phyloP scores from a whole-genome alignment of 768 basidiomycete species.

The Pleurotus sapidus region DNA sequence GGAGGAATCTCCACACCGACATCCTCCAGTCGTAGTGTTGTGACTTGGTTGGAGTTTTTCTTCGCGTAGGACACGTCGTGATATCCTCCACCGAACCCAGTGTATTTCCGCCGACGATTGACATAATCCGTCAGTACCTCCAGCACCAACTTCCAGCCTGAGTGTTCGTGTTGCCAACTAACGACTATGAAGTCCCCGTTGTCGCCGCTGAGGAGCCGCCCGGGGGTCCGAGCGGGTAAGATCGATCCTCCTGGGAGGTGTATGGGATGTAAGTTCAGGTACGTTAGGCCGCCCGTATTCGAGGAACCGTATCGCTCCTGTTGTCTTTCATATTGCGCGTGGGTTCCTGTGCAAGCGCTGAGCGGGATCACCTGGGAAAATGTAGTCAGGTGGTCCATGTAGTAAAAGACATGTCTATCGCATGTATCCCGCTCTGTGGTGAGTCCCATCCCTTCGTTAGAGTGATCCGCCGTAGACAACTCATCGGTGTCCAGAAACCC shows the following conservation, averaged over 20 bases:
- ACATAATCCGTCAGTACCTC: slow-evolving; percentile 80
- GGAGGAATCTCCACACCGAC: slow-evolving; percentile 69
- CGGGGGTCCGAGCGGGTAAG: slow-evolving; percentile 64
- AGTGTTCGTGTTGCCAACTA: slow-evolving; percentile 78
- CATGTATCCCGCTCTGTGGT: slow-evolving; percentile 56
- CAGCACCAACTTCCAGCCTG: slow-evolving; percentile 84
- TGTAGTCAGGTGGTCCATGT: slow-evolving; percentile 66
- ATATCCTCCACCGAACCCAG: slow-evolving; percentile 38
- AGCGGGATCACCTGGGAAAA: slow-evolving; percentile 73
- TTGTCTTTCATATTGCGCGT: slow-evolving; percentile 70
- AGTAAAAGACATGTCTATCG: slow-evolving; percentile 69
- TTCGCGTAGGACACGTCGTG: slow-evolving; percentile 54
- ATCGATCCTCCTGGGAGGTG: slow-evolving; percentile 74
- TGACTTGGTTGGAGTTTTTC: slow-evolving; percentile 32
- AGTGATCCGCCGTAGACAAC: slow-evolving; percentile 50
- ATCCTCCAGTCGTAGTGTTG: slow-evolving; percentile 57
- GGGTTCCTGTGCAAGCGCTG: slow-evolving; percentile 58
- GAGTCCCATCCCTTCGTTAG: slow-evolving; percentile 33
- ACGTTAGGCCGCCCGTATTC: slow-evolving; percentile 48
- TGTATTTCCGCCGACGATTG: slow-evolving; percentile 45
- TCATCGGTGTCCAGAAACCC: slow-evolving; percentile 78
- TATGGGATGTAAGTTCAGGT: slow-evolving; percentile 64
- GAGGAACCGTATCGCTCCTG: slow-evolving; percentile 57
- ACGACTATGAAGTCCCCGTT: slow-evolving; percentile 68
- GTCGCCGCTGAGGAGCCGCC: slow-evolving; percentile 71